Evolutionary conservation across 2,329 filamentous ascomycete genomes (phyloP).

Genomic region (Atkinsonella hypoxylon): DNA sequence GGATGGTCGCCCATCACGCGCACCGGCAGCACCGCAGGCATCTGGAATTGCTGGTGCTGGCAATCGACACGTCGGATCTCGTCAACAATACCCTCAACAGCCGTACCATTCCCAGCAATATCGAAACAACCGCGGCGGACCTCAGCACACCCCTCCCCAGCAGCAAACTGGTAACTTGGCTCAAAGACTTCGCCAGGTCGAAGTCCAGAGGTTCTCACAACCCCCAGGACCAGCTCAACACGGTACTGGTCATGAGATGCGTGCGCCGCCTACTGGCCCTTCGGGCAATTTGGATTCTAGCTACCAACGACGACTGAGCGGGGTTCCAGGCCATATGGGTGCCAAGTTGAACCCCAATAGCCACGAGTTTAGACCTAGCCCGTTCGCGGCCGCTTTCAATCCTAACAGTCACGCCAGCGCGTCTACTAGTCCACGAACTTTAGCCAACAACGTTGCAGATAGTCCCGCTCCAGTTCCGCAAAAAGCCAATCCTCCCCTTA

Average conservation of each 20-base stretch:
- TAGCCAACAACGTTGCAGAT: slow-evolving; percentile 37
- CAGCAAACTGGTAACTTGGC: slow-evolving; percentile 34
- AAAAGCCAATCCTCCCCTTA: slow-evolving; percentile 30
- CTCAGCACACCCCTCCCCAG: slow-evolving; percentile 28
- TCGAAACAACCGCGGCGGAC: slow-evolving; percentile 33
- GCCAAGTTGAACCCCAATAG: slow-evolving; percentile 53
- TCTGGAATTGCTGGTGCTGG: slow-evolving; percentile 12
- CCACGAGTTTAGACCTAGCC: slow-evolving; percentile 76
- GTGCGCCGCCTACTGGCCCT: slow-evolving; percentile 63
- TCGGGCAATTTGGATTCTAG: slow-evolving; percentile 41
- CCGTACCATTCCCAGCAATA: slow-evolving; percentile 35
- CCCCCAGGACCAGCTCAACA: slow-evolving; percentile 33
- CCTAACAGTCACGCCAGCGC: slow-evolving; percentile 55
- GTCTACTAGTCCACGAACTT: slow-evolving; percentile 59
- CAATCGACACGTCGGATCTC: slow-evolving; percentile 34
- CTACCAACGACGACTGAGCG: slow-evolving; percentile 41
- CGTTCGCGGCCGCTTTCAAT: slow-evolving; percentile 69
- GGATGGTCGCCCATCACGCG: slow-evolving; percentile 22
- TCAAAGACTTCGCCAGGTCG: slow-evolving; percentile 38
- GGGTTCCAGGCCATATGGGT: slow-evolving; percentile 37
- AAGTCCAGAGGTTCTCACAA: slow-evolving; percentile 39
- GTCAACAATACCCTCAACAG: slow-evolving; percentile 36
- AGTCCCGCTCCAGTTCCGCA: slow-evolving; percentile 13
- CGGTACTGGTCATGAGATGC: slow-evolving; percentile 50
- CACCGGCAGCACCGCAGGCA: slow-evolving; percentile 21